Percentiles rank a stretch among this genome's conserved stretches.
Conservation (phyloP, 2,329 filamentous ascomycete genomes). For the Penicillium sclerotiorum region DNA sequence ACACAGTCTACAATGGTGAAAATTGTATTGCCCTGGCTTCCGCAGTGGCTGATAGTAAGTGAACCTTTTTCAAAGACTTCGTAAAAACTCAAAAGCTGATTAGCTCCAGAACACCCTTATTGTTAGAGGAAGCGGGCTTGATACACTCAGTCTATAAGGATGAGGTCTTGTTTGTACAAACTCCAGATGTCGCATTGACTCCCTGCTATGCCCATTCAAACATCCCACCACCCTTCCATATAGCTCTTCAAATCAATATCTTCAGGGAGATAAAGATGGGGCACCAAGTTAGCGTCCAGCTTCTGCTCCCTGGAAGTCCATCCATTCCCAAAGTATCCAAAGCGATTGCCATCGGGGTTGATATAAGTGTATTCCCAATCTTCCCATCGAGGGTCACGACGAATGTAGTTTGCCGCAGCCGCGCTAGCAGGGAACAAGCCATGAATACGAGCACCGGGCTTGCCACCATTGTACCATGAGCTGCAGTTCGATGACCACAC, state of each 20-base stretch:
- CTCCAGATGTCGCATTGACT: too few species aligned
- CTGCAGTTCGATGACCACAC: conserved; percentile 59
- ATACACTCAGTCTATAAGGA: neutral
- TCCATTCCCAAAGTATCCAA: conserved; percentile 67
- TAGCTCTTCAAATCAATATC: conserved; percentile 63
- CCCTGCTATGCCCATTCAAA: too few species aligned
- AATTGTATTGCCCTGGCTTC: neutral
- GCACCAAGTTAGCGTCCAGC: conserved; percentile 61
- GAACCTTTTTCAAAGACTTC: neutral
- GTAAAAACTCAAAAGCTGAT: neutral
- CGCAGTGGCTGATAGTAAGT: neutral
- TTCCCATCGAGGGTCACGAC: conserved; percentile 61
- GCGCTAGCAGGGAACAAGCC: conserved; percentile 72
- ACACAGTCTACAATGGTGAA: neutral
- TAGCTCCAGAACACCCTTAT: neutral
- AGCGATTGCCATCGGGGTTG: conserved; percentile 47
- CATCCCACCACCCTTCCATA: conserved; percentile 70
- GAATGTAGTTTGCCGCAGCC: conserved; percentile 61
- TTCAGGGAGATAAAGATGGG: conserved; percentile 61
- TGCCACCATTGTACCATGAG: conserved; percentile 72
- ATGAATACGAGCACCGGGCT: conserved; percentile 64
- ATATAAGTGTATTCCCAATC: conserved; percentile 59
- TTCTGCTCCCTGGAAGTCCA: conserved; percentile 63
- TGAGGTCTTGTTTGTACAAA: too few species aligned
- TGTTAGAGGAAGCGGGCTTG: neutral